A percentile compares a stretch with the other conserved stretches of the same genome.
Conservation (phyloP, 2,329 filamentous ascomycete species). For the Aspergillus ustus region DNA sequence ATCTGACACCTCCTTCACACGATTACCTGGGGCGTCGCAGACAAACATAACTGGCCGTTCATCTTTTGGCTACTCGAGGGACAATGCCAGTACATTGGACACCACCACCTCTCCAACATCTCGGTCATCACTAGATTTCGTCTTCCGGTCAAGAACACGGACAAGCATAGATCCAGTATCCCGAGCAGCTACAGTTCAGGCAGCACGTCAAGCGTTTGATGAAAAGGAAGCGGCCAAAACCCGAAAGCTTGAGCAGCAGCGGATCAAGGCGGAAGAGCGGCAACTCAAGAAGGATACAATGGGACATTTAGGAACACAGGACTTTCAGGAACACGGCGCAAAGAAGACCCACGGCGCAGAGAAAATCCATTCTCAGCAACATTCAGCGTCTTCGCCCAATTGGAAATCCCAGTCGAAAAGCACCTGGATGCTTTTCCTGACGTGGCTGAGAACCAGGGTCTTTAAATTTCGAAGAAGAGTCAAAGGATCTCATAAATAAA, state of each 20-base stretch:
- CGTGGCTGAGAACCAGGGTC: slow-evolving; percentile 61
- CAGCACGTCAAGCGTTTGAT: slow-evolving; percentile 61
- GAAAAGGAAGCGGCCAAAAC: slow-evolving; percentile 64
- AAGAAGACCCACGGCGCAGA: not conserved
- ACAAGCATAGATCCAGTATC: slow-evolving; percentile 58
- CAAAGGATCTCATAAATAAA: slow-evolving; percentile 8
- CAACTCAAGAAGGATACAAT: slow-evolving; percentile 43
- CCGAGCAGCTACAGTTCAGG: slow-evolving; percentile 60
- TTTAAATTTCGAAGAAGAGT: slow-evolving; percentile 53
- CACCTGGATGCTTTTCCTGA: slow-evolving; percentile 60
- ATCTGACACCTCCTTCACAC: slow-evolving; percentile 51
- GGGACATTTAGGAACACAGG: slow-evolving; percentile 19
- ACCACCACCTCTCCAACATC: slow-evolving; percentile 57
- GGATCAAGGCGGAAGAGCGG: slow-evolving; percentile 52
- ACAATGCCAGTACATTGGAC: slow-evolving; percentile 56
- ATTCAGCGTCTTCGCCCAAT: slow-evolving; percentile 22
- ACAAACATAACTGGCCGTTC: slow-evolving; percentile 57
- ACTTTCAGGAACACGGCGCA: slow-evolving; percentile 10
- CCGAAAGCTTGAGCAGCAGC: slow-evolving; percentile 58
- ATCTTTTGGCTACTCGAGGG: slow-evolving; percentile 53
- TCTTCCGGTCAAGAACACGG: slow-evolving; percentile 56
- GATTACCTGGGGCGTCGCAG: slow-evolving; percentile 56
- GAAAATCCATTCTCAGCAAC: no score
- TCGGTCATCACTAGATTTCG: slow-evolving; percentile 61
- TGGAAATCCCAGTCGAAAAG: slow-evolving; percentile 42